Evolutionary conservation across 768 basidiomycete species (phyloP), one percentile per base, ranked within the genome.

Genomic region (Amanita molliuscula): DNA sequence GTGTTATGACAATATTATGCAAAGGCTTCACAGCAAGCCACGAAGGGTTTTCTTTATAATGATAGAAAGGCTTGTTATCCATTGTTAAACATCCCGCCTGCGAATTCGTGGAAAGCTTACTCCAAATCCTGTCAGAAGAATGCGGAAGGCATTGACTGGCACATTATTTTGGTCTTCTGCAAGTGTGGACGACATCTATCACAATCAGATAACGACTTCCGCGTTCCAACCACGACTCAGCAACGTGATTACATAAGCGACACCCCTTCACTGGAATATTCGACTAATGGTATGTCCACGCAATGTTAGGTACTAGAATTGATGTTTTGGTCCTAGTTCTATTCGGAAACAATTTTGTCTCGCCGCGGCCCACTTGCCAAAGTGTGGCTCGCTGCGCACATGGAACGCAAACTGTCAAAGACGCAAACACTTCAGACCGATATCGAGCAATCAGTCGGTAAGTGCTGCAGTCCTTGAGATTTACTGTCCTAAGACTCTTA

Each of bases 321-420:
- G 26, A 11, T 31, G 7, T 50, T 28, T 28, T 21, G n/a, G 7
- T 29, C 5, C 11, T 18, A 89, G 89, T 93, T 93, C 65, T 94
- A 90, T 63, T 92, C 91, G 44, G 92, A 96, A 63, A 84, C 90
- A 31, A 91, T 98, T 66, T 77, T 96, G 56, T 90, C 91, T 41
- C 85, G 92, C 58, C 84, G 91, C 50, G 94, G 95, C 38, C 90
- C 95, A 3, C 74, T 99, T 34, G 95, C 92, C 31, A 90, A 85
- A 71, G 92, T 99, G 73, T 99, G 96, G 96, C 84, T 99, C 48
- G 94, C 95, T 36, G 95, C 96, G 1, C 95, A 97, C 75, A 93
- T 95, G 83, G 93, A 97, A 67, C 82, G 91, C 61, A 97, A 97
- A 72, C 82, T 99, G 60, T 92, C 89, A 58, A 99, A 98, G 68